Evolutionary conservation across 2,329 filamentous ascomycete genomes (phyloP), one percentile per base, ranked within the genome.

Genomic region (Truncatella angustata): DNA sequence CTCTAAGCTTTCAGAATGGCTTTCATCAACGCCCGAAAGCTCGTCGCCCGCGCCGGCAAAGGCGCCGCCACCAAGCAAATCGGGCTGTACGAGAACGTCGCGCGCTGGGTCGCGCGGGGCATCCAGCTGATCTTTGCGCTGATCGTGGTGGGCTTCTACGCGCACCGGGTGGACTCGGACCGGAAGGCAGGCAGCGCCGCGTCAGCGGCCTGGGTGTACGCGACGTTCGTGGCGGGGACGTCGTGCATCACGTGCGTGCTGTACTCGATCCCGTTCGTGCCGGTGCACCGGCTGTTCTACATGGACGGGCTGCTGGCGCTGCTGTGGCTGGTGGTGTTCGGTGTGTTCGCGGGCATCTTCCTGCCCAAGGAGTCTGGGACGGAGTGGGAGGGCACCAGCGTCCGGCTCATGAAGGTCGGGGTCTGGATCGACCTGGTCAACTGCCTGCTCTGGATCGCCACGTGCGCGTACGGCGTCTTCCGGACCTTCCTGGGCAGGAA

Each of bases 361-460:
- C 81, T 91, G 53, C 67, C 76, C 30, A 77, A 81, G 46, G 69
- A 83, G 55, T 11, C 11, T n/a, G 77, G 76, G 51, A 77, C 86
- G 52, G 71, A 74, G 51, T 77, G 76, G 66, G 70, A 77, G 64
- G 74, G 72, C 26, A 67, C 65, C 40, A 73, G 65, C 55, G 73
- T 73, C 0, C 56, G 63, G 4, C 48, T 64, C 5, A 91, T 91
- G 88, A 86, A 87, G 70, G 76, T 80, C 55, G 86, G 86, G 2
- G 86, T 89, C 3, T 91, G 86, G 85, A 70, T 91, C 23, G 86
- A 90, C 64, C 64, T 91, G 23, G 73, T 83, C 28, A 88, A 87
- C 58, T 75, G 86, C 66, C 52, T 86, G 20, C 68, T 91, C 39
- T 91, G 88, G 87, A 68, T 85, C 11, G 56, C 76, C 4, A 75